phyloP scores from a whole-genome alignment of 2,329 filamentous ascomycete genomes.

The Ploettnerulaceae sp. region DNA sequence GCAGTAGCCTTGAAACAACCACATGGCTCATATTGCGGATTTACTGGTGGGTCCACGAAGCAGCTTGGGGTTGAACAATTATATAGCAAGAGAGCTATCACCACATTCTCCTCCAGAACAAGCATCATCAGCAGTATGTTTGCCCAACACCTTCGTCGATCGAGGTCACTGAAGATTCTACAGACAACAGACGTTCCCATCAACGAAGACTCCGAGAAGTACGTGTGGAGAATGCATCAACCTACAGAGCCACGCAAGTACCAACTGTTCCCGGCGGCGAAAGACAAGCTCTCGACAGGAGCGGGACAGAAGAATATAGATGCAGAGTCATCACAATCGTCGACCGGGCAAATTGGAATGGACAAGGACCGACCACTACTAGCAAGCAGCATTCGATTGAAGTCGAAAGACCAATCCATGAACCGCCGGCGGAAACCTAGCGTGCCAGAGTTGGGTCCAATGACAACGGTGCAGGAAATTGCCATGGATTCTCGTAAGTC shows the following conservation, averaged over 20 bases:
- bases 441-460: conserved; percentile 59
- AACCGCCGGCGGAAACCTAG: conserved; percentile 57
- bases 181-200: conserved; percentile 19
- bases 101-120: conserved; percentile 37
- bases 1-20: conserved; percentile 15
- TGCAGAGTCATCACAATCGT: conserved; percentile 36
- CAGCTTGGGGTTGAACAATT: conserved; percentile 38
- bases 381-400: conserved; percentile 43
- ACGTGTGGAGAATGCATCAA: conserved; percentile 56
- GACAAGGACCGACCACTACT: conserved; percentile 36
- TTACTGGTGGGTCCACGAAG: conserved; percentile 45
- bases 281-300: conserved; percentile 36
- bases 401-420: conserved; percentile 54
- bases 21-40: conserved; percentile 59
- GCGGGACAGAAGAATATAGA: conserved; percentile 43
- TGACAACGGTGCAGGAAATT: conserved; percentile 64
- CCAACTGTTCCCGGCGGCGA: conserved; percentile 51
- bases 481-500: conserved; percentile 66
- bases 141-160: neutral
- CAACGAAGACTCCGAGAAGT: conserved; percentile 42
- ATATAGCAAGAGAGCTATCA: conserved; percentile 48
- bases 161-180: conserved; percentile 17
- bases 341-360: conserved; percentile 35
- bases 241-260: conserved; percentile 50
- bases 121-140: conserved; percentile 24